Base-by-base conservation (phyloP, 148 eudicot genomes). In the Rhododendron kiyosumense region DNA sequence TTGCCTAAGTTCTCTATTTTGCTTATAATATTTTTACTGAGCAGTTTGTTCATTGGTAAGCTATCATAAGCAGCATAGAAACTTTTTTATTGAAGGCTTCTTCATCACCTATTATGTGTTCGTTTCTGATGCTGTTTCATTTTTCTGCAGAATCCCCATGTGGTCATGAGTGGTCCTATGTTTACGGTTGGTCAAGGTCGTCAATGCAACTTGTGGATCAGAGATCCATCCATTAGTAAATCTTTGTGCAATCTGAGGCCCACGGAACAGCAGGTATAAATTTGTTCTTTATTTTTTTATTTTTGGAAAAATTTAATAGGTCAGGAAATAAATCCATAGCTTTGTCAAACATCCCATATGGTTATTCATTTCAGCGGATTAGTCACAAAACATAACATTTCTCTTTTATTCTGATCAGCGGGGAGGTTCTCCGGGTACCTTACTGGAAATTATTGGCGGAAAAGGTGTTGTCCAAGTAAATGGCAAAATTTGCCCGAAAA, bases 101-200 rank as follows among this genome's bases (percentile, higher is more conserved):
- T 38, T 30, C 3, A 49, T 75, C 18, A 15, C 14, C 20, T 41
- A 13, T 41, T 57, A 57, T 77, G 12, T 28, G 63, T n/a, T 46
- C 7, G 7, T 49, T 46, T 87, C 14, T 48, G 67, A 83, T 78
- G 78, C 26, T 48, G 52, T 43, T 13, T 82, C 69, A 17, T 57
- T 84, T 48, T 84, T 84, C 61, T 86, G 26, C 94, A 96, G 99
- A 94, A 89, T 86, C 92, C 92, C 75, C 95, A 95, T 81, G 75
- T 91, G 86, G 82, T 82, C 32, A 90, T 96, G 88, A 81, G 86
- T 52, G 87, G 88, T 84, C 87, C 94, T 30, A 89, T 88, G 63
- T 97, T 93, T 85, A 94, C 98, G 76, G 92, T 97, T 90, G 98
- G 99, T 81, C 92, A 93, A 84, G 94, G 95, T 79, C 93, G 91